A percentile compares a stretch with the other conserved stretches of the same genome.
Evolutionary conservation across 495 filamentous ascomycete species (phyloP).

Genomic region (Aspergillus affinis): DNA sequence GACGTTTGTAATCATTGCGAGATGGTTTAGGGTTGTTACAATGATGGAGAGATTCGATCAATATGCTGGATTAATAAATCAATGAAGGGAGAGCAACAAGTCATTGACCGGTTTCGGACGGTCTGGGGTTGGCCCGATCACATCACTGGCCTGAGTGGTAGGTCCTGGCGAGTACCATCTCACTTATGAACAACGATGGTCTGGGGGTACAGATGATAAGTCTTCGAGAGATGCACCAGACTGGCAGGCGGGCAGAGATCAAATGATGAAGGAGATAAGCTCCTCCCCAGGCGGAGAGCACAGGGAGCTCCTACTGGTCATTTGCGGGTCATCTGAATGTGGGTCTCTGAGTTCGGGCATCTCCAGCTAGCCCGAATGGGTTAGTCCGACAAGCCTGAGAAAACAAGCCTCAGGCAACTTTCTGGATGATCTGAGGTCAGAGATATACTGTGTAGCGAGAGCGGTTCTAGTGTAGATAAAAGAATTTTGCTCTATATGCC

Average conservation of each 20-base stretch:
- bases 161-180: neutral
- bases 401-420: neutral
- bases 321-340: neutral
- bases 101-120: neutral
- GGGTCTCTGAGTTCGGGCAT: neutral
- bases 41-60: neutral
- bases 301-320: neutral
- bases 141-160: neutral
- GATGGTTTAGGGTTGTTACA: neutral
- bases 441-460: too few species aligned
- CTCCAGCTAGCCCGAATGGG: neutral
- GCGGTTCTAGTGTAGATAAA: neutral
- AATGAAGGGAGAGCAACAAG: neutral
- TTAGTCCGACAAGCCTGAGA: neutral
- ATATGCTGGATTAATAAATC: neutral
- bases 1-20: neutral
- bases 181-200: neutral
- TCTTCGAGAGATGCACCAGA: too few species aligned
- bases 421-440: too few species aligned
- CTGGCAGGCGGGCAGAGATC: too few species aligned
- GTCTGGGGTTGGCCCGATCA: neutral
- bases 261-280: neutral
- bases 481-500: neutral
- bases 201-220: too few species aligned
- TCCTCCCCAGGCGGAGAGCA: neutral